A percentile compares a stretch with the other conserved stretches of the same genome.
phyloP scores from a whole-genome alignment of 2,329 filamentous ascomycete species.

The Arthrobotrys iridis region DNA sequence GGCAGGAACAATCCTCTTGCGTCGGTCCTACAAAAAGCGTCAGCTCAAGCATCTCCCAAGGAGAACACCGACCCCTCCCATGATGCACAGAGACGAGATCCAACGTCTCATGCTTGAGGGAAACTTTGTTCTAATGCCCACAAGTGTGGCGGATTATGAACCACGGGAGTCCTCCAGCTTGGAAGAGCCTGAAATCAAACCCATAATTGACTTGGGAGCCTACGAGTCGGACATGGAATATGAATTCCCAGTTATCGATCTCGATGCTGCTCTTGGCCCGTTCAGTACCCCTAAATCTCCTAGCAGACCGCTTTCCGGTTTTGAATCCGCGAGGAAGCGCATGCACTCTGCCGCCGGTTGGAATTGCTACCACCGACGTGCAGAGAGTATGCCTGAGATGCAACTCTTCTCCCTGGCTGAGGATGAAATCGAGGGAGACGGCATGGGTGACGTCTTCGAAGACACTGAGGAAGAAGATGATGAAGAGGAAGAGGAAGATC shows the following conservation, averaged over 20 bases:
- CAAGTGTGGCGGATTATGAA: constrained; percentile 41
- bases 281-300: constrained; percentile 76
- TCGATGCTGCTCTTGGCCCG: constrained; percentile 90
- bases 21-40: constrained; percentile 62
- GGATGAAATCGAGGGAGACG: constrained; percentile 68
- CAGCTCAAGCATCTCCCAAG: constrained; percentile 63
- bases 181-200: constrained; percentile 56
- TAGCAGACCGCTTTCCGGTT: constrained; percentile 70
- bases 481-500: constrained; percentile 64
- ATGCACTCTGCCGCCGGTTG: constrained; percentile 81
- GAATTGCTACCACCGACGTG: constrained; percentile 79
- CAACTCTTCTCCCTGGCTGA: constrained; percentile 73
- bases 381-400: constrained; percentile 82
- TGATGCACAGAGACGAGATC: constrained; percentile 51
- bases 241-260: constrained; percentile 84
- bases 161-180: constrained; percentile 54
- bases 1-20: constrained; percentile 73
- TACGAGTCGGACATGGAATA: constrained; percentile 63
- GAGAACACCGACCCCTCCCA: constrained; percentile 64
- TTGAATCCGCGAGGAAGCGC: constrained; percentile 75
- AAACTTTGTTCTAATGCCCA: constrained; percentile 59
- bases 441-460: constrained; percentile 87
- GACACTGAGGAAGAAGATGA: constrained; percentile 75
- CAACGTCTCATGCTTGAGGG: constrained; percentile 52
- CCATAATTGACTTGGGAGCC: constrained; percentile 59